phyloP scores from a whole-genome alignment of 805 yeast species.

The Candida railenensis region DNA sequence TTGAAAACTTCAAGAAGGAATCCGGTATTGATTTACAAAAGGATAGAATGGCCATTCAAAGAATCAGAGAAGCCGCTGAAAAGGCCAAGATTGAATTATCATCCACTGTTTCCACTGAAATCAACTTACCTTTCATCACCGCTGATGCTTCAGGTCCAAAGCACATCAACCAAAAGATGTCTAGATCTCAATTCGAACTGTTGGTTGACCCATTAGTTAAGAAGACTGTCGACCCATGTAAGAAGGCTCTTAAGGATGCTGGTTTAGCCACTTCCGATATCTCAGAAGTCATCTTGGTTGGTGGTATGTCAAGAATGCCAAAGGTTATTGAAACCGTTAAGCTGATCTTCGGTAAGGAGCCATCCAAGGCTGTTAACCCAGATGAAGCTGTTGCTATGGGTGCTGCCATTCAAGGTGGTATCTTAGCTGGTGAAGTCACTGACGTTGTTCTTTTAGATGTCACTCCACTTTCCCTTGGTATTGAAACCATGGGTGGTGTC shows the following conservation, averaged over 20 bases:
- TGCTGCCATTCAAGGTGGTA: constrained; percentile 98
- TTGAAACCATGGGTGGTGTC: constrained; percentile 97
- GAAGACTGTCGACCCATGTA: constrained; percentile 72
- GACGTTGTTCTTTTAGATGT: constrained; percentile 89
- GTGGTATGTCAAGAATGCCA: constrained; percentile 94
- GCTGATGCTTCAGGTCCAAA: constrained; percentile 83
- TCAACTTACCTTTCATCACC: constrained; percentile 82
- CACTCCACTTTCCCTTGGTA: constrained; percentile 89
- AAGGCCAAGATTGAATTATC: constrained; percentile 87
- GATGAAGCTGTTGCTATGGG: constrained; percentile 95
- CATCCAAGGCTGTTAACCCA: constrained; percentile 91
- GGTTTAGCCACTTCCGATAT: constrained; percentile 62
- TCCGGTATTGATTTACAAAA: constrained; percentile 61
- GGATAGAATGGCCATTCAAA: constrained; percentile 78
- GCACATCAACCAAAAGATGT: constrained; percentile 69
- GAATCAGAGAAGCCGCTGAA: constrained; percentile 86
- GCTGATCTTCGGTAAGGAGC: constrained; percentile 74
- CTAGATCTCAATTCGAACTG: constrained; percentile 67
- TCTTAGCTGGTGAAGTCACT: constrained; percentile 90
- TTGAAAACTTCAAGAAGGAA: constrained; percentile 75
- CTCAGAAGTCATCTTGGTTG: constrained; percentile 80
- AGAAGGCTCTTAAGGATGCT: constrained; percentile 82
- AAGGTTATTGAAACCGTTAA: constrained; percentile 78
- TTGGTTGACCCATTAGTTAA: constrained; percentile 69
- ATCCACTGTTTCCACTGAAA: constrained; percentile 66